A percentile compares a stretch with the other conserved stretches of the same genome.
phyloP scores from a whole-genome alignment of 1,284 basidiomycete species.

The Malassezia japonica region DNA sequence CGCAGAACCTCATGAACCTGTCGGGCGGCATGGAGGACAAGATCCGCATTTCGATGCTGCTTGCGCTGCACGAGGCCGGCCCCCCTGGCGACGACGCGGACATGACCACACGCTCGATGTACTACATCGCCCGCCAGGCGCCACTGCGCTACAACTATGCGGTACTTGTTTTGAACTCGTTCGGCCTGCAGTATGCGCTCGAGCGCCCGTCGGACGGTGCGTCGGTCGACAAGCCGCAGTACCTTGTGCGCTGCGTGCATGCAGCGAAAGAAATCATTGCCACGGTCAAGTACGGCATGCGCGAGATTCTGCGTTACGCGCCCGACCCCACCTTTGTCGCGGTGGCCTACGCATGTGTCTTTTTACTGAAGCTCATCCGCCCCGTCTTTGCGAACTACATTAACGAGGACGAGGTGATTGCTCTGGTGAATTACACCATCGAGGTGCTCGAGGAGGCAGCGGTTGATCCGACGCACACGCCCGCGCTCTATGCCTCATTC shows the following conservation, averaged over 20 bases:
- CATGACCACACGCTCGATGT: constrained; percentile 33
- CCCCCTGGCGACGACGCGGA: constrained; percentile 30
- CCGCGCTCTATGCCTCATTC: constrained; percentile 39
- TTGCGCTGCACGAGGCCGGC: constrained; percentile 15
- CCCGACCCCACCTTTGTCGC: constrained; percentile 87
- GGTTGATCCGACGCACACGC: constrained; percentile 41
- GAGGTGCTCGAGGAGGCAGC: constrained; percentile 50
- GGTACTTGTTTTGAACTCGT: constrained; percentile 63
- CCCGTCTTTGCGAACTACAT: constrained; percentile 69
- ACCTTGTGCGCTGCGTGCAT: constrained; percentile 45
- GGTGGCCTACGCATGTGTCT: constrained; percentile 71
- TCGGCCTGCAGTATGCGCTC: constrained; percentile 84
- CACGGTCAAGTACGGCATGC: constrained; percentile 27
- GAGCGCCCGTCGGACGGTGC: constrained; percentile 51
- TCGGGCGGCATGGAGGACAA: constrained; percentile 7
- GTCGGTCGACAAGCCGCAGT: constrained; percentile 40
- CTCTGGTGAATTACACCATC: constrained; percentile 69
- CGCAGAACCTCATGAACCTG: constrained; percentile 5
- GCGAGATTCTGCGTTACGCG: constrained; percentile 62
- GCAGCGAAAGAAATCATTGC: constrained; percentile 38
- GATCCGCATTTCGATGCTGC: constrained; percentile 7
- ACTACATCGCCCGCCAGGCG: constrained; percentile 32
- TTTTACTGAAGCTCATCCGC: constrained; percentile 58
- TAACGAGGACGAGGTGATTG: constrained; percentile 57
- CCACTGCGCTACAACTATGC: constrained; percentile 42